Evolutionary conservation across 192 early-diverging fungal genomes (phyloP).

Genomic region (Podila clonocystis): DNA sequence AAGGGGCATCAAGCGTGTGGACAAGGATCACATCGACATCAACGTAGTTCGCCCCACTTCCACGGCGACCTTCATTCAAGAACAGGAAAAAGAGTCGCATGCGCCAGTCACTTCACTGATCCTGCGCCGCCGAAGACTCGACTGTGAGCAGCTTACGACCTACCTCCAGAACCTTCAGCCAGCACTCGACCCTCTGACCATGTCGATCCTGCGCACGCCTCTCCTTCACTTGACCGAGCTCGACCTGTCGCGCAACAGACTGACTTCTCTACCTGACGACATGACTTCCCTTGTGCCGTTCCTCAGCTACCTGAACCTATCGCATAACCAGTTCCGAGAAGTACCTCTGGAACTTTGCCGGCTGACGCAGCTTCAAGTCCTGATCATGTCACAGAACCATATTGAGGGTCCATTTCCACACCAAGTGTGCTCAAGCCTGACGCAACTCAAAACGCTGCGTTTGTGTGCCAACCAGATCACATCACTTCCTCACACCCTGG

Average conservation of each 20-base stretch:
- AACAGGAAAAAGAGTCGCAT: conserved; percentile 43
- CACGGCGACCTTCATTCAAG: conserved; percentile 23
- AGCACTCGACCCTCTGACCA: conserved; percentile 28
- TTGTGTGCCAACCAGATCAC: conserved; percentile 58
- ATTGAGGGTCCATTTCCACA: conserved; percentile 53
- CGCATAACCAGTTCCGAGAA: conserved; percentile 57
- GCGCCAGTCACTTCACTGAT: conserved; percentile 44
- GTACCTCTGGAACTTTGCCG: conserved; percentile 58
- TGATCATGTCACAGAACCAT: conserved; percentile 62
- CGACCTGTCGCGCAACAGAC: conserved; percentile 63
- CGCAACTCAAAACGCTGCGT: conserved; percentile 49
- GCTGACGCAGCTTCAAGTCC: conserved; percentile 51
- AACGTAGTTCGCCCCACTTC: conserved; percentile 29
- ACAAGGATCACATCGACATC: conserved; percentile 41
- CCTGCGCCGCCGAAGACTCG: conserved; percentile 54
- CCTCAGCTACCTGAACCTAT: conserved; percentile 55
- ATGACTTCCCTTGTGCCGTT: conserved; percentile 41
- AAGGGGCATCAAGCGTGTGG: conserved; percentile 7
- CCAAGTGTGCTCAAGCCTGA: conserved; percentile 47
- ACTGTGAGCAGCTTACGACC: conserved; percentile 46
- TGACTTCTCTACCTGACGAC: conserved; percentile 51
- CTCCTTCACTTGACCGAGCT: conserved; percentile 59
- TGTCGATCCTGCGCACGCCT: conserved; percentile 39
- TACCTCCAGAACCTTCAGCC: conserved; percentile 40
- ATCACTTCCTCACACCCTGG: conserved; percentile 40